These are phyloP conservation scores for Metarhizium album DNA, from an alignment of 2,329 filamentous ascomycete genomes.

Conservation along the genomic window DNA sequence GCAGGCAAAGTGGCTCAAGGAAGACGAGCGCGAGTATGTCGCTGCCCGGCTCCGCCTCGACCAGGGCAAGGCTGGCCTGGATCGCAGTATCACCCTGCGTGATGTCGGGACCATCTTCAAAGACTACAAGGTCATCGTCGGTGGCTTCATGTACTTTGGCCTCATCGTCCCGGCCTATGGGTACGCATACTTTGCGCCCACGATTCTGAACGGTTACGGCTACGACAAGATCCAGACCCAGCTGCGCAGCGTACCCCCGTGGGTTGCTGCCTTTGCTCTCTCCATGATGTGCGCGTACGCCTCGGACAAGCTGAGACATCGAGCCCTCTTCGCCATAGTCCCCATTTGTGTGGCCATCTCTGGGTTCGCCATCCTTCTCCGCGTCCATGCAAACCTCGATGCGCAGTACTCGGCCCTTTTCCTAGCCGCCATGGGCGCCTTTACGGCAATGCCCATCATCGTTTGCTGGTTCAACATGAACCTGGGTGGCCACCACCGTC, in stretches of 20 bases:
- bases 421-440: constrained; percentile 68
- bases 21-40: constrained; percentile 59
- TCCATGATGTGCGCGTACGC: constrained; percentile 62
- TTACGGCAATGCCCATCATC: constrained; percentile 82
- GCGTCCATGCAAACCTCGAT: constrained; percentile 54
- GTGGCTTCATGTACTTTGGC: constrained; percentile 73
- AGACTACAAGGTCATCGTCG: constrained; percentile 63
- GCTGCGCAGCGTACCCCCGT: constrained; percentile 46
- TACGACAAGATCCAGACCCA: constrained; percentile 49
- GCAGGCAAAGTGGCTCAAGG: constrained; percentile 63
- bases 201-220: constrained; percentile 57
- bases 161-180: constrained; percentile 67
- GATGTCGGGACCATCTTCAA: constrained; percentile 57
- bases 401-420: constrained; percentile 74
- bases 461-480: constrained; percentile 81
- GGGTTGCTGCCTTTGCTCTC: constrained; percentile 63
- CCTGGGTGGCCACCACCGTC: constrained; percentile 58
- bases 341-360: constrained; percentile 59
- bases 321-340: constrained; percentile 61
- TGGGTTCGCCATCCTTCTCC: constrained; percentile 66
- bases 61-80: constrained; percentile 54
- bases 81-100: constrained; percentile 46
- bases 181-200: constrained; percentile 68
- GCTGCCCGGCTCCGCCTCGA: constrained; percentile 56
- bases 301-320: constrained; percentile 63